These are phyloP conservation scores for Epithele typhae DNA, from an alignment of 768 basidiomycete genomes.

Conservation along the genomic window DNA sequence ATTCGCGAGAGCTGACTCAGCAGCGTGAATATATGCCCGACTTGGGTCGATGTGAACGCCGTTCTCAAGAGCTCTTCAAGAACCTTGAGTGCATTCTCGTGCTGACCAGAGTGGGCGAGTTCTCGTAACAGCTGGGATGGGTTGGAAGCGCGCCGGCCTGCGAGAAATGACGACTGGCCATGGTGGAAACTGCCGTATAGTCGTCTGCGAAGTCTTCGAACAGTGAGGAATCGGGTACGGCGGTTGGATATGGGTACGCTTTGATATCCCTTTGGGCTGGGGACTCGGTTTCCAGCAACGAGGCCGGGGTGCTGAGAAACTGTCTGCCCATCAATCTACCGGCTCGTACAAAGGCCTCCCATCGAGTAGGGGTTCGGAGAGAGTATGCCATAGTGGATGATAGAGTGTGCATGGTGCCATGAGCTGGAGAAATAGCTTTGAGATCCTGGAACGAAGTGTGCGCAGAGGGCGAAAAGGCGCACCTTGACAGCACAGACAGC, in stretches of 20 bases:
- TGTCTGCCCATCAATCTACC: constrained; percentile 12
- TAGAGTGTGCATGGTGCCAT: constrained; percentile 24
- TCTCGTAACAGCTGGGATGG: constrained; percentile 20
- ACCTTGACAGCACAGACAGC: too few species aligned
- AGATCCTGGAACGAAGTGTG: too few species aligned
- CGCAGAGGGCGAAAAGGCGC: too few species aligned
- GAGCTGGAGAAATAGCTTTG: background rate
- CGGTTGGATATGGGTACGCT: constrained; percentile 30
- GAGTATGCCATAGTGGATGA: constrained; percentile 12
- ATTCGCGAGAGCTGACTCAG: constrained; percentile 27
- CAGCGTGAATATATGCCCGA: constrained; percentile 31
- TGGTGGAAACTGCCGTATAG: background rate
- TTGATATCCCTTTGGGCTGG: constrained; percentile 33
- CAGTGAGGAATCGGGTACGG: constrained; percentile 28
- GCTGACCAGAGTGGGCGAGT: constrained; percentile 28
- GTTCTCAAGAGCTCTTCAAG: constrained; percentile 36
- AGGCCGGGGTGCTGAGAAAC: constrained; percentile 19
- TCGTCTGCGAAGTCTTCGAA: constrained; percentile 28
- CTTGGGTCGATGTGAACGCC: constrained; percentile 34
- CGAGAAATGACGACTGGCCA: too few species aligned
- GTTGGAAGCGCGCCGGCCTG: background rate
- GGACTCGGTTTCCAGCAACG: constrained; percentile 18
- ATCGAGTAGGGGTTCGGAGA: constrained; percentile 14
- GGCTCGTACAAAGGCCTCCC: constrained; percentile 5
- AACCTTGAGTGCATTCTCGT: constrained; percentile 32